Evolutionary conservation across 371 early-diverging fungal species (phyloP).

Genomic region (Rhizopus delemar): DNA sequence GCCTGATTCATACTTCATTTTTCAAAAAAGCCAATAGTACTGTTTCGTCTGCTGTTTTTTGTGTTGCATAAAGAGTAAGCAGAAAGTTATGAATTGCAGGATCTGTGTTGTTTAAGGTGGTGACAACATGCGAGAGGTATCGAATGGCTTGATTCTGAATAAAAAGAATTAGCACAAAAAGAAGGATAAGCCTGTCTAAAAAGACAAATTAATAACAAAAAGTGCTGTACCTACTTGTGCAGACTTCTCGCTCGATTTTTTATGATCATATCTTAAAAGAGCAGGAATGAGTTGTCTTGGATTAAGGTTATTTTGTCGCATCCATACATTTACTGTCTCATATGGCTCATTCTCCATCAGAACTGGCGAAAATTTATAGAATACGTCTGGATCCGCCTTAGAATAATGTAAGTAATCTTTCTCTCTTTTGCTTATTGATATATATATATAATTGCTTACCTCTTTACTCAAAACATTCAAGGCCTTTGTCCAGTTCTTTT

Average conservation of each 20-base stretch:
- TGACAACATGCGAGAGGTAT: slow-evolving; percentile 82
- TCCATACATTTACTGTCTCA: slow-evolving; percentile 81
- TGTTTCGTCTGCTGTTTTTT: slow-evolving; percentile 64
- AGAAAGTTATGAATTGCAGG: slow-evolving; percentile 91
- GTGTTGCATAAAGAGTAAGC: slow-evolving; percentile 79
- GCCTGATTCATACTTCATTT: slow-evolving; percentile 72
- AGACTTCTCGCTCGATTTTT: slow-evolving; percentile 30
- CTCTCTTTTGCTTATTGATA: slow-evolving; percentile 25
- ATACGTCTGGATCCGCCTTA: slow-evolving; percentile 64
- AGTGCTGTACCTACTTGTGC: slow-evolving; percentile 24
- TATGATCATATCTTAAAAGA: slow-evolving; percentile 75
- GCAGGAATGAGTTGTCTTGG: slow-evolving; percentile 83
- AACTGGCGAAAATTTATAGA: slow-evolving; percentile 80
- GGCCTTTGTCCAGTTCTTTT: slow-evolving; percentile 74
- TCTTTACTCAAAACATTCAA: slow-evolving; percentile 77
- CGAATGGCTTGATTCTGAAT: slow-evolving; percentile 83
- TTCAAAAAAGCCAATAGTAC: slow-evolving; percentile 70
- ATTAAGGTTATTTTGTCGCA: slow-evolving; percentile 71
- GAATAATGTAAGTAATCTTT: neutral
- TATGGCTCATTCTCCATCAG: slow-evolving; percentile 80
- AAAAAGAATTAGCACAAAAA: neutral
- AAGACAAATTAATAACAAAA: neutral
- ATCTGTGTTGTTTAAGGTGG: slow-evolving; percentile 75
- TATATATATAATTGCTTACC: slow-evolving; percentile 33
- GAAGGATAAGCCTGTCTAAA: neutral